Evolutionary conservation across 306 rosid species (phyloP).

Genomic region (Pyrus bretschneideri): DNA sequence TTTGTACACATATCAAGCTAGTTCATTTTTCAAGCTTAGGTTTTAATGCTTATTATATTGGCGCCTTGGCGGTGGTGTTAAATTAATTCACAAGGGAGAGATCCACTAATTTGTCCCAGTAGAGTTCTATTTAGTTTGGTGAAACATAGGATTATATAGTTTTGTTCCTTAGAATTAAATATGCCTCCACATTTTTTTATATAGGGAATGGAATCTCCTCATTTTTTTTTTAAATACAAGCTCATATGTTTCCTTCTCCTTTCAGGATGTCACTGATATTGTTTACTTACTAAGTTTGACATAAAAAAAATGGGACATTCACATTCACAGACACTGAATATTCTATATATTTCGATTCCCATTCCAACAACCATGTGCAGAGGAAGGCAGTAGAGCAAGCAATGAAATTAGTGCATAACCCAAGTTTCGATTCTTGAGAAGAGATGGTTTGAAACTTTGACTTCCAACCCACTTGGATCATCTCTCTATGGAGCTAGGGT

Average conservation of each 20-base stretch:
- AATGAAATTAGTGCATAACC: neutral
- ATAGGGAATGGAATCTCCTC: slow-evolving; percentile 20
- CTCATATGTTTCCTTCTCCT: slow-evolving; percentile 13
- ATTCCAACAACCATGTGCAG: neutral
- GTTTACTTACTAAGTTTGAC: slow-evolving; percentile 22
- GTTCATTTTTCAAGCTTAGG: neutral
- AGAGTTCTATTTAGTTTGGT: slow-evolving; percentile 13
- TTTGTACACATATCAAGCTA: neutral
- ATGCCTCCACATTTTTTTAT: slow-evolving; percentile 6
- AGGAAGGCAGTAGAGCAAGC: neutral
- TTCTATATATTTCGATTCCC: neutral
- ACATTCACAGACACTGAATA: neutral
- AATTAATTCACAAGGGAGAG: neutral
- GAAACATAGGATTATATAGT: slow-evolving; percentile 30
- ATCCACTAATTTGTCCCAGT: slow-evolving; percentile 3
- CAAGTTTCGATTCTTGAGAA: neutral
- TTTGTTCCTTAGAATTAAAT: slow-evolving; percentile 8
- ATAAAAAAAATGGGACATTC: slow-evolving; percentile 3
- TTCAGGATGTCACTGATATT: slow-evolving; percentile 2
- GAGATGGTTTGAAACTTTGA: neutral
- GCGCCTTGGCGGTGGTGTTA: neutral
- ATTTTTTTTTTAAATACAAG: neutral
- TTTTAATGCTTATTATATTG: neutral
- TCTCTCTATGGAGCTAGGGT: neutral
- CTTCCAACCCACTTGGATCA: neutral